phyloP scores from a whole-genome alignment of 805 yeast genomes.

The Citeromyces matritensis region DNA sequence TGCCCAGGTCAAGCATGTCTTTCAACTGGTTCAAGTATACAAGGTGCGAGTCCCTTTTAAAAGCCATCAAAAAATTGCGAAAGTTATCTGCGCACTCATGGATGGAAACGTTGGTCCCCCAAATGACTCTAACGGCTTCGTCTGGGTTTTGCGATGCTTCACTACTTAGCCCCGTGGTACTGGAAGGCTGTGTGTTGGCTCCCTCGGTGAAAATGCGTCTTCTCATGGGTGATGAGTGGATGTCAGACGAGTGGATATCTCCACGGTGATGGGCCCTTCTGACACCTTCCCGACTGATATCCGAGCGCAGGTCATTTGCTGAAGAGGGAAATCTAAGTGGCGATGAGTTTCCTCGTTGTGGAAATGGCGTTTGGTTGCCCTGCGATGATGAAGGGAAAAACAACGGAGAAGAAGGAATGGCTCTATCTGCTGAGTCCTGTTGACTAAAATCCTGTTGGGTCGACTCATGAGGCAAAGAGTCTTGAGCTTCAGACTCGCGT shows the following conservation, averaged over 20 bases:
- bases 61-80: conserved; percentile 71
- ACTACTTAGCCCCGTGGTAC: conserved; percentile 9
- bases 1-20: conserved; percentile 63
- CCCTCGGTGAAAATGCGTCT: conserved; percentile 44
- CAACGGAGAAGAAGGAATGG: conserved; percentile 39
- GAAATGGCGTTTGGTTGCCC: conserved; percentile 5
- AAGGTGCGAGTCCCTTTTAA: conserved; percentile 64
- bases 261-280: conserved; percentile 47
- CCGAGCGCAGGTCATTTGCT: conserved; percentile 18
- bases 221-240: conserved; percentile 51
- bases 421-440: conserved; percentile 16
- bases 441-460: conserved; percentile 19
- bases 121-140: conserved; percentile 81
- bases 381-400: conserved; percentile 32
- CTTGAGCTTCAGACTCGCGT: conserved; percentile 14
- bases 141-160: conserved; percentile 20
- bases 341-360: conserved; percentile 21
- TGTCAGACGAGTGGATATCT: conserved; percentile 60
- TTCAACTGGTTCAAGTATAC: conserved; percentile 63
- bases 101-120: conserved; percentile 97
- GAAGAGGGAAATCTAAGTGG: conserved; percentile 35
- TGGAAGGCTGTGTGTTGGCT: conserved; percentile 5
- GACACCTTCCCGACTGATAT: conserved; percentile 24
- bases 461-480: conserved; percentile 7
- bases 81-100: conserved; percentile 73